phyloP scores from a whole-genome alignment of 306 rosid genomes.

The Quercus parvula region DNA sequence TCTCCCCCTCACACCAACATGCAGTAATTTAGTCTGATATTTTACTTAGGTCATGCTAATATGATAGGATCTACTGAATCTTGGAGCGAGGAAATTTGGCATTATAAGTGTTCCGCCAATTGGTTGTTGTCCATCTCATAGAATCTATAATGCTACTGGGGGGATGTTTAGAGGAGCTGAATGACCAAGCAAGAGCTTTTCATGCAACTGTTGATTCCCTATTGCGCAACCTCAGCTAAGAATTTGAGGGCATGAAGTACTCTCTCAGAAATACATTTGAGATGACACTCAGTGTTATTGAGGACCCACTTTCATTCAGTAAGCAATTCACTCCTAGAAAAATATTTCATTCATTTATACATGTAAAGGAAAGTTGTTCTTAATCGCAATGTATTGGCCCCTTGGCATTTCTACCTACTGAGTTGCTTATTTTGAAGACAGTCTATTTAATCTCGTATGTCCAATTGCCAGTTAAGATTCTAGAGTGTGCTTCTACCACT shows the following conservation, averaged over 20 bases:
- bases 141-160: constrained; percentile 3
- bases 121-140: constrained; percentile 35
- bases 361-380: too few species aligned
- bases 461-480: too few species aligned
- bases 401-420: too few species aligned
- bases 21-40: too few species aligned
- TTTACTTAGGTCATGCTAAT: too few species aligned
- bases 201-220: constrained; percentile 6
- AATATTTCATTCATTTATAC: too few species aligned
- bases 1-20: neutral
- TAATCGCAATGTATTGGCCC: too few species aligned
- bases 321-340: neutral
- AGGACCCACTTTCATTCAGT: constrained; percentile 19
- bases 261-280: neutral
- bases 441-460: too few species aligned
- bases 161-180: constrained; percentile 2
- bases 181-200: constrained; percentile 16
- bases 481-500: neutral
- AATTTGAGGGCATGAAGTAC: too few species aligned
- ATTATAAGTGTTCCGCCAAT: constrained; percentile 22
- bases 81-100: constrained; percentile 31
- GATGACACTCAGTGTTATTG: constrained; percentile 21
- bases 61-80: constrained; percentile 8
- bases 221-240: constrained; percentile 14
- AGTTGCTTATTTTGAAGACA: too few species aligned